Percentiles rank a stretch among this genome's conserved stretches.
These are phyloP conservation scores for Protomyces arabidopsidicola DNA, from an alignment of 1,139 yeast genomes.

Conservation along the genomic window DNA sequence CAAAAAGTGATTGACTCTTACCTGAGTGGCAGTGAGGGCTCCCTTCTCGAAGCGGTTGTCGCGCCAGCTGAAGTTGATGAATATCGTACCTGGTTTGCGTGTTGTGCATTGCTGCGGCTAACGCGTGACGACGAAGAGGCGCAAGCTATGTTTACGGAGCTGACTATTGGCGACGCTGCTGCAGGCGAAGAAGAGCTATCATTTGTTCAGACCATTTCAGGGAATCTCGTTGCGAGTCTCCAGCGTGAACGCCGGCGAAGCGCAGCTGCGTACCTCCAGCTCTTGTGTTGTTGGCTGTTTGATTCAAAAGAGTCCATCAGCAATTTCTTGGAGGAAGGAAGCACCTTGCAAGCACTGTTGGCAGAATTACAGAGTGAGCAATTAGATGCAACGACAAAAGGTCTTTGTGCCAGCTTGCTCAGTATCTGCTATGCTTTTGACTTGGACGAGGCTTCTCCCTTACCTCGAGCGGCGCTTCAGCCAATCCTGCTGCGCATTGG, in stretches of 20 bases:
- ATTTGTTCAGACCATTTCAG: conserved; percentile 75
- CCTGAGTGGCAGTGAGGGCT: conserved; percentile 28
- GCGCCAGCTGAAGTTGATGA: conserved; percentile 59
- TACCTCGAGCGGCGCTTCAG: conserved; percentile 46
- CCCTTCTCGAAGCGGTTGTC: conserved; percentile 30
- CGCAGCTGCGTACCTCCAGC: conserved; percentile 59
- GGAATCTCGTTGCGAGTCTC: conserved; percentile 64
- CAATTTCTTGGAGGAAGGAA: conserved; percentile 65
- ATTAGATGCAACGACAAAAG: conserved; percentile 61
- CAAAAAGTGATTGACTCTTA: conserved; percentile 58
- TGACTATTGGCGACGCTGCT: conserved; percentile 61
- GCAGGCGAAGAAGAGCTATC: conserved; percentile 69
- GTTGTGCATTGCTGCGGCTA: conserved; percentile 58
- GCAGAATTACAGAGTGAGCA: conserved; percentile 51
- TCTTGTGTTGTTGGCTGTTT: conserved; percentile 70
- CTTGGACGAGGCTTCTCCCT: conserved; percentile 57
- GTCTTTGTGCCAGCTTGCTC: conserved; percentile 65
- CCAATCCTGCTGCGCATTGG: conserved; percentile 66
- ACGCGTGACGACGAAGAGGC: conserved; percentile 54
- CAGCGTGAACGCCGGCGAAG: conserved; percentile 2
- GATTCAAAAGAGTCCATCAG: conserved; percentile 73
- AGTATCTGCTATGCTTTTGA: conserved; percentile 84
- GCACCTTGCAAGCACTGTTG: conserved; percentile 62
- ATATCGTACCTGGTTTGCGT: conserved; percentile 84
- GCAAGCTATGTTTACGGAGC: conserved; percentile 49